Evolutionary conservation across 371 early-diverging fungal genomes (phyloP).

Genomic region (Syncephalastrum sp.): DNA sequence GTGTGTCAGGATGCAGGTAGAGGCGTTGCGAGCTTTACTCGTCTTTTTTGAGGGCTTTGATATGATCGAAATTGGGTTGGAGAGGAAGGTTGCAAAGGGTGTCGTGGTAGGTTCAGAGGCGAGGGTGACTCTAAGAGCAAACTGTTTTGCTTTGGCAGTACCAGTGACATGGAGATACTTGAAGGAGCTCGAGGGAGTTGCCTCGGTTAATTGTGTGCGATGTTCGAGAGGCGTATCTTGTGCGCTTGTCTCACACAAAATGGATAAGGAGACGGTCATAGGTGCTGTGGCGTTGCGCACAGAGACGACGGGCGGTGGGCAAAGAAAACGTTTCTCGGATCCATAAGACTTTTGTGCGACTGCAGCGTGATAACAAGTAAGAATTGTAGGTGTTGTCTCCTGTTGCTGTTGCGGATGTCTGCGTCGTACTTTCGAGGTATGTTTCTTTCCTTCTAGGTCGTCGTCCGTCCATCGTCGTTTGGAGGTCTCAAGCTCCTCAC

Average conservation of each 20-base stretch:
- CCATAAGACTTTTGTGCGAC: slow-evolving; percentile 92
- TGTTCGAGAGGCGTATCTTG: too few relatives aligned
- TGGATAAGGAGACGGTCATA: slow-evolving; percentile 60
- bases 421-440: slow-evolving; percentile 12
- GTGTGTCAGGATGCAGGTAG: slow-evolving; percentile 72
- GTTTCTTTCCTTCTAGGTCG: slow-evolving; percentile 5
- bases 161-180: slow-evolving; percentile 77
- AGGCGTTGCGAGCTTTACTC: slow-evolving; percentile 74
- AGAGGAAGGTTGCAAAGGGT: slow-evolving; percentile 64
- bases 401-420: slow-evolving; percentile 4
- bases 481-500: neutral
- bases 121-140: slow-evolving; percentile 56
- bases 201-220: slow-evolving; percentile 23
- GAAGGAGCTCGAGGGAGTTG: slow-evolving; percentile 32
- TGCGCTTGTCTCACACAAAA: slow-evolving; percentile 43
- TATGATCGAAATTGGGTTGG: slow-evolving; percentile 73
- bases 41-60: slow-evolving; percentile 90
- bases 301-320: slow-evolving; percentile 83
- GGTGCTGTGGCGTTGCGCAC: slow-evolving; percentile 26
- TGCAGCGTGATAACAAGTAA: slow-evolving; percentile 65
- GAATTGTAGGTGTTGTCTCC: slow-evolving; percentile 35
- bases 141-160: slow-evolving; percentile 79
- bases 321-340: slow-evolving; percentile 83
- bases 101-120: slow-evolving; percentile 31
- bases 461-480: slow-evolving; percentile 10